Percentiles rank a stretch among this genome's conserved stretches.
Conservation (phyloP, 345 rosid species). For the Lagerstroemia speciosa region DNA sequence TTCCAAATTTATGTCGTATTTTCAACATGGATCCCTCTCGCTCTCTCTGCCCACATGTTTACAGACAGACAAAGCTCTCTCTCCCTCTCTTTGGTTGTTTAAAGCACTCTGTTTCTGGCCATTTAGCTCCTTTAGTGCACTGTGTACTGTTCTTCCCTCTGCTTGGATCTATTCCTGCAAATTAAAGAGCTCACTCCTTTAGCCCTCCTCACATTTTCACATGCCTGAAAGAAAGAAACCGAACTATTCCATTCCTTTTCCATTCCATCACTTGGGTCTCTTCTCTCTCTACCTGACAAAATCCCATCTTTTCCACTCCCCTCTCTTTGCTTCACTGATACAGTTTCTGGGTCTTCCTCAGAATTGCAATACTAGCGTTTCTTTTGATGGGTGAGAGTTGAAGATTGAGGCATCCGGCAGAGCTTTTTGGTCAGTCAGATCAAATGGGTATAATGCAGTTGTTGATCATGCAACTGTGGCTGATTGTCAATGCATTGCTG, state of each 20-base stretch:
- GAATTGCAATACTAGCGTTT: neutral
- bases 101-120: neutral
- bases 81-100: neutral
- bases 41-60: constrained; percentile 2
- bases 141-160: constrained; percentile 1
- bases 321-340: constrained; percentile 16
- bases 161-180: constrained; percentile 5
- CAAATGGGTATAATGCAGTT: constrained; percentile 24
- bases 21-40: constrained; percentile 3
- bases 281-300: constrained; percentile 2
- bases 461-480: constrained; percentile 21
- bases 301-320: neutral
- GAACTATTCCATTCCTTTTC: neutral
- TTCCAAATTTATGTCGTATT: neutral
- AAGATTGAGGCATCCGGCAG: constrained; percentile 17
- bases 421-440: neutral
- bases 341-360: constrained; percentile 31
- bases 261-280: neutral
- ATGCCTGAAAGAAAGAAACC: neutral
- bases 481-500: constrained; percentile 16
- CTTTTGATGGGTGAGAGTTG: constrained; percentile 11
- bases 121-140: neutral
- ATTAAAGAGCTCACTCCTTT: neutral
- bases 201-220: neutral
- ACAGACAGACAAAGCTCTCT: neutral